Percentiles rank a stretch among this genome's conserved stretches.
These are phyloP conservation scores for Periconia digitata DNA, from an alignment of 2,329 filamentous ascomycete species.

Conservation along the genomic window DNA sequence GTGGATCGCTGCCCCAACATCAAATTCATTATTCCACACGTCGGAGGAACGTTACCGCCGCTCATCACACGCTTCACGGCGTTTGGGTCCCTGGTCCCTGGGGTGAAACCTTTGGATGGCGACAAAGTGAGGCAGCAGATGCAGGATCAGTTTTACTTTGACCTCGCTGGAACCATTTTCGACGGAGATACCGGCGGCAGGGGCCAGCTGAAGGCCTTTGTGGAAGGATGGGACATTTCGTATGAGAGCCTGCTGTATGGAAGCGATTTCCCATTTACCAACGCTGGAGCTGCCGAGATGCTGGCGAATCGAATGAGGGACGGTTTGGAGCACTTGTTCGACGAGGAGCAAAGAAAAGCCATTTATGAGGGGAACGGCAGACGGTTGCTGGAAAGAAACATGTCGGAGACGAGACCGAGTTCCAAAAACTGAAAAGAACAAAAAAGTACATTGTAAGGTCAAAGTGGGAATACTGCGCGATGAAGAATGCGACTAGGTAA, in stretches of 20 bases:
- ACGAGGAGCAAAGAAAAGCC: slow-evolving; percentile 34
- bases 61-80: slow-evolving; percentile 48
- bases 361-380: slow-evolving; percentile 45
- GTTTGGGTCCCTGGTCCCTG: slow-evolving; percentile 44
- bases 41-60: slow-evolving; percentile 50
- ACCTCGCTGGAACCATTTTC: slow-evolving; percentile 56
- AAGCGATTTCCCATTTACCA: slow-evolving; percentile 56
- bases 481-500: slow-evolving; percentile 4
- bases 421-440: background rate
- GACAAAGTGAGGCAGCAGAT: slow-evolving; percentile 36
- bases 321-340: slow-evolving; percentile 44
- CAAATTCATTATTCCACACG: slow-evolving; percentile 53
- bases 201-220: slow-evolving; percentile 52
- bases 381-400: slow-evolving; percentile 26
- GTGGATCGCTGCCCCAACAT: slow-evolving; percentile 50
- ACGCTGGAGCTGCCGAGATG: slow-evolving; percentile 37
- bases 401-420: slow-evolving; percentile 1
- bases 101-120: slow-evolving; percentile 27
- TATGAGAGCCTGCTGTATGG: slow-evolving; percentile 53
- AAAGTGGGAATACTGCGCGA: background rate
- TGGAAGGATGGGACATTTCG: slow-evolving; percentile 44
- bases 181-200: slow-evolving; percentile 34
- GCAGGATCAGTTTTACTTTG: slow-evolving; percentile 52
- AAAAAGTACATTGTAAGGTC: background rate
- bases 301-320: slow-evolving; percentile 47